These are phyloP conservation scores for Collybia nuda DNA, from an alignment of 768 basidiomycete species.

Conservation along the genomic window DNA sequence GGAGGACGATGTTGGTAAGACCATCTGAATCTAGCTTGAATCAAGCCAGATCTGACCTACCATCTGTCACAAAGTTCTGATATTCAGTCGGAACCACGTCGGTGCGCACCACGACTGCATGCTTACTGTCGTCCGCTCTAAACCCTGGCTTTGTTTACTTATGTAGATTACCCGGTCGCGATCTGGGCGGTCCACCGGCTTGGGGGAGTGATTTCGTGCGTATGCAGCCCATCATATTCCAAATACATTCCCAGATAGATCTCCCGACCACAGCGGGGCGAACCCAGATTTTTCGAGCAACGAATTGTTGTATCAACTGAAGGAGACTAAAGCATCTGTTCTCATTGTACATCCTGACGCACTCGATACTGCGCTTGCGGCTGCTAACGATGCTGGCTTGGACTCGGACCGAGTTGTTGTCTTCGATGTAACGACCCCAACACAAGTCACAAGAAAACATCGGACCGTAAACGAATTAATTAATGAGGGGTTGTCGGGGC, in stretches of 20 bases:
- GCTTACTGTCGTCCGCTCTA: not conserved
- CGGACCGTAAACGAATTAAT: slow-evolving; percentile 49
- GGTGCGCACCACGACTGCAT: slow-evolving; percentile 34
- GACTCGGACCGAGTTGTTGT: slow-evolving; percentile 41
- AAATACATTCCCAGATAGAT: too few relatives aligned
- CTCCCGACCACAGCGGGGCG: slow-evolving; percentile 41
- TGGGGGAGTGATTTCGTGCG: slow-evolving; percentile 59
- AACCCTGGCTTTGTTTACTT: not conserved
- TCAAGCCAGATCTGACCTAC: not conserved
- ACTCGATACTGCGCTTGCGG: slow-evolving; percentile 39
- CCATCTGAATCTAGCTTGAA: not conserved
- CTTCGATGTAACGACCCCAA: slow-evolving; percentile 24
- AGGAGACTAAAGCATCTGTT: slow-evolving; percentile 45
- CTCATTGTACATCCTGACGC: slow-evolving; percentile 48
- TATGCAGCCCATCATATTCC: slow-evolving; percentile 6
- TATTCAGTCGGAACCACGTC: slow-evolving; percentile 69
- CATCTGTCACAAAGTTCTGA: slow-evolving; percentile 41
- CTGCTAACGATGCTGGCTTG: slow-evolving; percentile 36
- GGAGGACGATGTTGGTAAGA: slow-evolving; percentile 52
- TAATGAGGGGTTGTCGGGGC: slow-evolving; percentile 40
- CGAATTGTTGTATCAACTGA: slow-evolving; percentile 58
- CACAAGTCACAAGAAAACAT: slow-evolving; percentile 2
- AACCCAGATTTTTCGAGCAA: slow-evolving; percentile 56
- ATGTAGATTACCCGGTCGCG: slow-evolving; percentile 51
- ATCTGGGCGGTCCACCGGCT: slow-evolving; percentile 58